These are phyloP conservation scores for Plenodomus lindquistii DNA, from an alignment of 2,329 filamentous ascomycete species.

Conservation along the genomic window DNA sequence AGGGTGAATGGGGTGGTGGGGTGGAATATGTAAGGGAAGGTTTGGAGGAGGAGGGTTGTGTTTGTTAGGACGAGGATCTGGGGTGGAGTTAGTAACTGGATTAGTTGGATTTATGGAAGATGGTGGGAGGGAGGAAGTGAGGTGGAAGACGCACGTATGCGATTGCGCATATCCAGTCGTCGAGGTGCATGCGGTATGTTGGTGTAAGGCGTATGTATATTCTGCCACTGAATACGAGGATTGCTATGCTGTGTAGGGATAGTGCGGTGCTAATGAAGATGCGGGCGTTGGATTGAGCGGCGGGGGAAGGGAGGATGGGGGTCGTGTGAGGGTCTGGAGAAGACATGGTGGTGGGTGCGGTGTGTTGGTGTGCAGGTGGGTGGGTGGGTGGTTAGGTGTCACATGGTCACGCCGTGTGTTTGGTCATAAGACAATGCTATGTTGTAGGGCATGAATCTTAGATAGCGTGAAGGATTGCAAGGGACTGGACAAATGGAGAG, in stretches of 20 bases:
- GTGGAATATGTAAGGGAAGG: constrained; percentile 15
- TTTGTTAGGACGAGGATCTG: constrained; percentile 18
- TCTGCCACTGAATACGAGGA: constrained; percentile 15
- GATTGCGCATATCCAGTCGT: constrained; percentile 18
- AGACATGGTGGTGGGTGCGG: too few relatives aligned
- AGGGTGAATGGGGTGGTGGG: constrained; percentile 10
- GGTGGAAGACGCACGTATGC: constrained; percentile 17
- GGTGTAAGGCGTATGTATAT: constrained; percentile 21
- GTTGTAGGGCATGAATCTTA: too few relatives aligned
- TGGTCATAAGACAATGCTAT: too few relatives aligned
- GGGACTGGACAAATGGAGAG: too few relatives aligned
- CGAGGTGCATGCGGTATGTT: constrained; percentile 14
- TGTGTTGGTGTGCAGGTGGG: too few relatives aligned
- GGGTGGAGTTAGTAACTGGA: too few relatives aligned
- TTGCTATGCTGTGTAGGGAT: constrained; percentile 12
- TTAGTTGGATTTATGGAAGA: neutral
- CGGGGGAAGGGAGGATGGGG: constrained; percentile 7
- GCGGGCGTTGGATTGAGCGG: constrained; percentile 3
- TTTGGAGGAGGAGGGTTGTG: constrained; percentile 15
- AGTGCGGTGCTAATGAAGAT: constrained; percentile 14
- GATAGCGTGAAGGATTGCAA: too few relatives aligned
- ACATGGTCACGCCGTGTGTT: too few relatives aligned
- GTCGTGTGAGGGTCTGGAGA: constrained; percentile 3
- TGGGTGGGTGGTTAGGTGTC: too few relatives aligned
- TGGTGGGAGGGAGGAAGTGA: neutral